phyloP scores from a whole-genome alignment of 768 basidiomycete species.

The Favolaschia claudopus region DNA sequence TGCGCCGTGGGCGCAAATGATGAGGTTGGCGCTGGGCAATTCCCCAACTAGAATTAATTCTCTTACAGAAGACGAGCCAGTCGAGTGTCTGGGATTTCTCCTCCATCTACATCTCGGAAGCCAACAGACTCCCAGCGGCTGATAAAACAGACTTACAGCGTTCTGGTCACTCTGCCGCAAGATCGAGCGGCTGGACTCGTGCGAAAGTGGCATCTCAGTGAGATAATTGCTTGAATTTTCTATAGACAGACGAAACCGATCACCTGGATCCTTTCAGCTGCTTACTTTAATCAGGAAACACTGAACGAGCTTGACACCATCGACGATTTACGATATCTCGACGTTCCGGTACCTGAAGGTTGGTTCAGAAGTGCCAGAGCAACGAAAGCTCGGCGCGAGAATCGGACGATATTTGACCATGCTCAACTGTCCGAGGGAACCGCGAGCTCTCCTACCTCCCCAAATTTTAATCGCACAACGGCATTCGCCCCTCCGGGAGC shows the following conservation, averaged over 20 bases:
- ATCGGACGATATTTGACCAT: conserved; percentile 37
- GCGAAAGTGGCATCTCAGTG: conserved; percentile 88
- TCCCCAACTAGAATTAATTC: conserved; percentile 23
- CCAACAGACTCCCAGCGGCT: conserved; percentile 65
- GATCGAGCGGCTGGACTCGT: conserved; percentile 59
- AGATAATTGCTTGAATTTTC: conserved; percentile 34
- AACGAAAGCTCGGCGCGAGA: conserved; percentile 64
- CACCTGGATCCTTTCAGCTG: conserved; percentile 60
- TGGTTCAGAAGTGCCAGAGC: conserved; percentile 83
- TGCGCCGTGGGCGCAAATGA: conserved; percentile 80
- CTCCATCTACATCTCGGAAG: conserved; percentile 44
- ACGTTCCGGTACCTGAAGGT: conserved; percentile 74
- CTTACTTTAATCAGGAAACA: conserved; percentile 84
- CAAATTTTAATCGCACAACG: conserved; percentile 7
- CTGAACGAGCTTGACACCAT: conserved; percentile 76
- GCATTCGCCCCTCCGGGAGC: conserved; percentile 22
- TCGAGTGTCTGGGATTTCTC: conserved; percentile 34
- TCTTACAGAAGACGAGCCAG: conserved; percentile 27
- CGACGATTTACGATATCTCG: conserved; percentile 71
- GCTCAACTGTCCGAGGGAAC: conserved; percentile 15
- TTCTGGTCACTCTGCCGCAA: conserved; percentile 69
- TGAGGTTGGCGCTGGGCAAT: conserved; percentile 51
- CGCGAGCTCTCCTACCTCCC: conserved; percentile 23
- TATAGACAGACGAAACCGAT: conserved; percentile 23
- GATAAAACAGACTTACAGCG: conserved; percentile 87